Evolutionary conservation across 768 basidiomycete species (phyloP).

Genomic region (Gloeostereum incarnatum): DNA sequence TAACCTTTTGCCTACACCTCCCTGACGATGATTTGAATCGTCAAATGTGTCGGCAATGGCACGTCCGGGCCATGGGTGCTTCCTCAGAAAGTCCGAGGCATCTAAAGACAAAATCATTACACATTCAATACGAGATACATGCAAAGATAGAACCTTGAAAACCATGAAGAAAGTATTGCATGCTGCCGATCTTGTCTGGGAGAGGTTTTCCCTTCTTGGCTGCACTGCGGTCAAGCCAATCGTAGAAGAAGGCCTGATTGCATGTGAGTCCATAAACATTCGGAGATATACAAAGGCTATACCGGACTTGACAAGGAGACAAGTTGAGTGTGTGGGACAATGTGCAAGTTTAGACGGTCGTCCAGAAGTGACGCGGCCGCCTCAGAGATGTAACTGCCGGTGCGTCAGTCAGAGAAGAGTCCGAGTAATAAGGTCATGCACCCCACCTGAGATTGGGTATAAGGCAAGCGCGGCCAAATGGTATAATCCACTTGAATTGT

Average conservation of each 20-base stretch:
- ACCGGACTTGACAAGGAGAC: constrained; percentile 73
- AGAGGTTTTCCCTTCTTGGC: constrained; percentile 77
- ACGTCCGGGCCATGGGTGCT: constrained; percentile 83
- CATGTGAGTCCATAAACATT: background rate
- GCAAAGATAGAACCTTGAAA: constrained; percentile 44
- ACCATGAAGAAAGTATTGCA: constrained; percentile 84
- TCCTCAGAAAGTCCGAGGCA: constrained; percentile 79
- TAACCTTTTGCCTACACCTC: constrained; percentile 57
- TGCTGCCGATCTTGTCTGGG: constrained; percentile 84
- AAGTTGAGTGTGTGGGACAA: constrained; percentile 81
- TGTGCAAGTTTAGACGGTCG: constrained; percentile 58
- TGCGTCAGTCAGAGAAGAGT: background rate
- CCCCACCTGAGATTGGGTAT: constrained; percentile 79
- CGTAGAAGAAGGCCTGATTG: constrained; percentile 88
- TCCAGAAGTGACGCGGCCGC: constrained; percentile 85
- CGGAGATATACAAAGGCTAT: background rate
- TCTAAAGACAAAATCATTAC: constrained; percentile 29
- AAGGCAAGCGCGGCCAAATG: constrained; percentile 82
- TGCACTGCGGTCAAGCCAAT: constrained; percentile 79
- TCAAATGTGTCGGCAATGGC: constrained; percentile 81
- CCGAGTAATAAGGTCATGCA: background rate
- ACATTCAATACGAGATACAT: background rate
- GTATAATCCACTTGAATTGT: constrained; percentile 83
- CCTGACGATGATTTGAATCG: constrained; percentile 71
- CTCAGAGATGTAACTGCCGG: constrained; percentile 72